Base-by-base conservation (phyloP, 345 rosid species). In the Ceriops tagal region DNA sequence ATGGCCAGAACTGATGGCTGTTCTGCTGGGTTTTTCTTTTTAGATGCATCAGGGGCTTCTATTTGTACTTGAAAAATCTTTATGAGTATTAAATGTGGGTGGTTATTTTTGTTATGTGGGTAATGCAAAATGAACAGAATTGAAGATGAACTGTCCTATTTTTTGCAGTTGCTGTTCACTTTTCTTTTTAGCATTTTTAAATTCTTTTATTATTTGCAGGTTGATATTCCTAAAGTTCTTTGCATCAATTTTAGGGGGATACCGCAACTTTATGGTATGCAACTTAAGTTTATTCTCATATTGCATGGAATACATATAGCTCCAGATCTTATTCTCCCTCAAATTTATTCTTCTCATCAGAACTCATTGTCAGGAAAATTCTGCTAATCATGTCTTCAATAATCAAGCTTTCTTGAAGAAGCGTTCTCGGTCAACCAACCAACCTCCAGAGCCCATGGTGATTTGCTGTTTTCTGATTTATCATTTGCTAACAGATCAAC, bases 211-310 rank as follows among this genome's bases (percentile, higher is more conserved):
- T 68, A 24, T 83, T 11, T 85, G 84, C 92, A 95, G 99, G 92
- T 84, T 95, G 63, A 95, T 87, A 80, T 95, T 90, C 79, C 83
- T 95, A 58, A 95, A 85, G 86, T 90, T 89, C 79, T 89, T 95
- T 79, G 97, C 98, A 63, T 92, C 98, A 71, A 80, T 95, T 66
- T 83, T 95, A 81, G 85, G 92, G 73, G 99, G 99, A 85, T 95
- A 95, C 79, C 99, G 96, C 85, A 95, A 95, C 82, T 95, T 95
- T 81, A 80, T 95, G 61, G 99, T 95, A 90, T 56, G 97, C 34
- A 61, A 68, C 3, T 74, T 58, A 27, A 24, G 73, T 64, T 43
- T 68, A 30, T 68, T 55, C 60, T 70, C 66, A 69, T 53, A 8
- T 61, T 73, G 24, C 71, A 55, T 68, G 46, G 61, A 64, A 72